Evolutionary conservation across 176 grass and related monocot species (phyloP), one percentile per base, ranked within the genome.

Genomic region (Olyra latifolia): DNA sequence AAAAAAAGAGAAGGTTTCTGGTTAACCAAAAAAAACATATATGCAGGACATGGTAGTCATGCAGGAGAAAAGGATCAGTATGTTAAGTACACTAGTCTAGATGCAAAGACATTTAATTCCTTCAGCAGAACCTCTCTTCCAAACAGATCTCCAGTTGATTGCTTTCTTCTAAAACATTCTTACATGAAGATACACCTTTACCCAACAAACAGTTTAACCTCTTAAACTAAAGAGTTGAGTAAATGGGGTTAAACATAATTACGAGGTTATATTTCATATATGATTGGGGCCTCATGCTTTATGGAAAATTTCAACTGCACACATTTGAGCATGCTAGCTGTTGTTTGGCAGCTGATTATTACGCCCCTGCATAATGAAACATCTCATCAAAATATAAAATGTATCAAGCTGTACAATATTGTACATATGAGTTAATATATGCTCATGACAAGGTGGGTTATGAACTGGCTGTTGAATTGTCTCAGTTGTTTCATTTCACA

Each of bases 341-440:
- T 59, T 71, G 40, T 48, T 50, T 72, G 6, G 10, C 53, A 69
- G 38, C 49, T 69, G 62, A 77, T 63, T 64, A 52, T 88, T 63
- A 17, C 17, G 1, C n/a, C 35, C 43, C 14, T 23, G 17, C 25
- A 42, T 66, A 27, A 38, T 53, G 27, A 22, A 79, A 38, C 62
- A 79, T 66, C 62, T 39, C 44, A 24, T 68, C 32, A 55, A 80
- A 66, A 66, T 44, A 53, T 66, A 14, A 39, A 68, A 68, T n/a
- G n/a, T 52, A 46, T 41, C 30, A 25, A 67, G 50, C 20, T 28
- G 35, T 69, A 30, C 64, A 45, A 41, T 69, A 44, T 19, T 62
- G 5, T 40, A 41, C 23, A 58, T 12, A 12, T 49, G 63, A 6
- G 20, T 78, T 54, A 55, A 58, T 71, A 15, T 42, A 43, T 78